phyloP scores from a whole-genome alignment of 192 early-diverging fungal genomes.

The Podila epigama region DNA sequence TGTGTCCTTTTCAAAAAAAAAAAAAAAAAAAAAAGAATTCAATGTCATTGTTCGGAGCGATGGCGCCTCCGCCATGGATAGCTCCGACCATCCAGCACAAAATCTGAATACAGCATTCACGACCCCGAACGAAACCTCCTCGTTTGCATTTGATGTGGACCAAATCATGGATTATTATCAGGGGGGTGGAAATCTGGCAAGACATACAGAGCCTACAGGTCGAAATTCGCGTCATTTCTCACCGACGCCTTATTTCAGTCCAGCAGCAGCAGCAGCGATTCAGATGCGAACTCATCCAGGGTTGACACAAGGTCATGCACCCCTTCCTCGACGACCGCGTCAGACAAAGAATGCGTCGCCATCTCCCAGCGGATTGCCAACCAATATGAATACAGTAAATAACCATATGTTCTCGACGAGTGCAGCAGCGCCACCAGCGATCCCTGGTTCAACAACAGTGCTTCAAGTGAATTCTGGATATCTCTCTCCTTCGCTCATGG shows the following conservation, averaged over 20 bases:
- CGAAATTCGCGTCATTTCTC: conserved; percentile 44
- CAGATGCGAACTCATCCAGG: conserved; percentile 31
- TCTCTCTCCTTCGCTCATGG: conserved; percentile 8
- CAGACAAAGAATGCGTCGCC: conserved; percentile 39
- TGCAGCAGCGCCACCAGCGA: background rate
- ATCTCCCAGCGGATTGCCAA: background rate
- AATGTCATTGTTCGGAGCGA: conserved; percentile 26
- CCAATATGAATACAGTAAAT: no score
- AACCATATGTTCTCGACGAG: no score
- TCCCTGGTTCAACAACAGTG: background rate
- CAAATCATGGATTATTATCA: conserved; percentile 49
- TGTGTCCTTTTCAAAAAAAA: background rate
- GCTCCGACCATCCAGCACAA: conserved; percentile 7
- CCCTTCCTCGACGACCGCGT: conserved; percentile 35
- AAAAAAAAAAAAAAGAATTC: conserved; percentile 26
- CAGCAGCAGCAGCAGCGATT: conserved; percentile 6
- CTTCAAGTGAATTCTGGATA: conserved; percentile 4
- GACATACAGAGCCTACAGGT: conserved; percentile 22
- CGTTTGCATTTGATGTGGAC: conserved; percentile 42
- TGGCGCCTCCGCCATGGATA: conserved; percentile 1
- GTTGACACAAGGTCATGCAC: conserved; percentile 35
- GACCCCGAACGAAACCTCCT: conserved; percentile 34
- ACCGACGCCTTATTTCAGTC: conserved; percentile 41
- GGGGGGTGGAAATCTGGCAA: conserved; percentile 7
- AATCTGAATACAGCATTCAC: background rate